Evolutionary conservation across 495 filamentous ascomycete genomes (phyloP).

Genomic region (Tuber calosporum): DNA sequence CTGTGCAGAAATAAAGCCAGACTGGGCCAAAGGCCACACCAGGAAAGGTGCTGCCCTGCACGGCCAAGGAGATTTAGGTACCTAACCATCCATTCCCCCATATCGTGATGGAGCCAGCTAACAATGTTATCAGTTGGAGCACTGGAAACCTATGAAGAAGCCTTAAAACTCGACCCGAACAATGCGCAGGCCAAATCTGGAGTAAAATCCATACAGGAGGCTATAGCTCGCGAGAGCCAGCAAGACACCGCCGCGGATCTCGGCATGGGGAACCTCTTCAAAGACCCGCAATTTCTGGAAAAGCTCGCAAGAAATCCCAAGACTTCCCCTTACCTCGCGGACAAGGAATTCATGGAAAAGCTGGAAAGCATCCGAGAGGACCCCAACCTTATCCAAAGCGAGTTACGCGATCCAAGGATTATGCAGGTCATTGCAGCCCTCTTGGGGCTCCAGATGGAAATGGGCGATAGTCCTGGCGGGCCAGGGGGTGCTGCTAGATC

Average conservation of each 20-base stretch:
- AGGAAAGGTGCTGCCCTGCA: constrained; percentile 87
- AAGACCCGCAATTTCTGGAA: constrained; percentile 76
- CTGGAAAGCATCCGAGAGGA: constrained; percentile 72
- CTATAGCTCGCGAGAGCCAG: constrained; percentile 72
- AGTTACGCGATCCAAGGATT: constrained; percentile 84
- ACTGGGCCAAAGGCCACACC: constrained; percentile 94
- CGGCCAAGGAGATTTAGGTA: constrained; percentile 73
- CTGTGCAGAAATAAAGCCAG: constrained; percentile 69
- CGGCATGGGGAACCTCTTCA: constrained; percentile 84
- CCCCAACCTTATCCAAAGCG: constrained; percentile 66
- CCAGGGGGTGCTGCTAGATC: constrained; percentile 41
- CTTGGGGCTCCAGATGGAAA: constrained; percentile 88
- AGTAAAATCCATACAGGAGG: constrained; percentile 69
- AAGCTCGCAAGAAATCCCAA: constrained; percentile 93
- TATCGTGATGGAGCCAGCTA: not conserved
- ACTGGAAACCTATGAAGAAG: constrained; percentile 81
- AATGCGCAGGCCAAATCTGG: constrained; percentile 92
- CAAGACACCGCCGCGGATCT: constrained; percentile 47
- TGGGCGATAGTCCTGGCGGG: constrained; percentile 55
- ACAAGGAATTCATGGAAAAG: constrained; percentile 82
- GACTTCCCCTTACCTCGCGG: constrained; percentile 75
- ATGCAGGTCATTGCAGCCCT: constrained; percentile 89
- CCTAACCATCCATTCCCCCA: constrained; percentile 27
- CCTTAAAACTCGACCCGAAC: constrained; percentile 78
- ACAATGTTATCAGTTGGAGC: constrained; percentile 55